A percentile compares a stretch with the other conserved stretches of the same genome.
These are phyloP conservation scores for Pleurotus tuber-regium DNA, from an alignment of 768 basidiomycete species.

Conservation along the genomic window DNA sequence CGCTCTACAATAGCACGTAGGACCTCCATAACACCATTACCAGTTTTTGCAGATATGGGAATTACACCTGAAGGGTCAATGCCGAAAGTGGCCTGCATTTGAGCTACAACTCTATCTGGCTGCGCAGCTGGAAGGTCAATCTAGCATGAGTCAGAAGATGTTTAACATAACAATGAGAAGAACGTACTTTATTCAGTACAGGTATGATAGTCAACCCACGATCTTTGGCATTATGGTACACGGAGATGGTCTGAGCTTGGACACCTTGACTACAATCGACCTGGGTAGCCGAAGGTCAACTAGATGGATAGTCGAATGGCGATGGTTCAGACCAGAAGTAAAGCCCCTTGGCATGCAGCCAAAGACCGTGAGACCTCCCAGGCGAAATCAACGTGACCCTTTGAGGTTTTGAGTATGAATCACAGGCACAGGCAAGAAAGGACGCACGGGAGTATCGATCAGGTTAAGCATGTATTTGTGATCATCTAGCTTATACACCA, in stretches of 20 bases:
- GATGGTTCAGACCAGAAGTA: conserved; percentile 44
- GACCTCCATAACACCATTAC: conserved; percentile 75
- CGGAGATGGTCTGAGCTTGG: conserved; percentile 96
- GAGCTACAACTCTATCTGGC: conserved; percentile 73
- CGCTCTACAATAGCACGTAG: conserved; percentile 78
- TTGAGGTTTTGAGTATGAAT: background rate
- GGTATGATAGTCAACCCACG: conserved; percentile 82
- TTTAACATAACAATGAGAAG: conserved; percentile 2
- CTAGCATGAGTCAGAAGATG: conserved; percentile 34
- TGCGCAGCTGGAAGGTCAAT: conserved; percentile 92
- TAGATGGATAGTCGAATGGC: background rate
- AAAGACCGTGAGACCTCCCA: conserved; percentile 95
- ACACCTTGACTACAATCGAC: conserved; percentile 98
- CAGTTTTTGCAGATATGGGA: conserved; percentile 90
- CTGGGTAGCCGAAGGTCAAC: conserved; percentile 28
- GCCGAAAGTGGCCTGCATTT: conserved; percentile 82
- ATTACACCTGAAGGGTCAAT: conserved; percentile 74
- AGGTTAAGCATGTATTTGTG: conserved; percentile 79
- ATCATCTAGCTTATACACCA: conserved; percentile 65
- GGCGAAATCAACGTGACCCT: conserved; percentile 97
- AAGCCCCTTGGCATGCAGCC: conserved; percentile 90
- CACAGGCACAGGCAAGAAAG: background rate
- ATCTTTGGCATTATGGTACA: conserved; percentile 86
- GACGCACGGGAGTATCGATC: conserved; percentile 86
- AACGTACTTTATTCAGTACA: conserved; percentile 82